A percentile compares a stretch with the other conserved stretches of the same genome.
Conservation (phyloP, 2,329 filamentous ascomycete genomes). For the Tolypocladium ophioglossoides region DNA sequence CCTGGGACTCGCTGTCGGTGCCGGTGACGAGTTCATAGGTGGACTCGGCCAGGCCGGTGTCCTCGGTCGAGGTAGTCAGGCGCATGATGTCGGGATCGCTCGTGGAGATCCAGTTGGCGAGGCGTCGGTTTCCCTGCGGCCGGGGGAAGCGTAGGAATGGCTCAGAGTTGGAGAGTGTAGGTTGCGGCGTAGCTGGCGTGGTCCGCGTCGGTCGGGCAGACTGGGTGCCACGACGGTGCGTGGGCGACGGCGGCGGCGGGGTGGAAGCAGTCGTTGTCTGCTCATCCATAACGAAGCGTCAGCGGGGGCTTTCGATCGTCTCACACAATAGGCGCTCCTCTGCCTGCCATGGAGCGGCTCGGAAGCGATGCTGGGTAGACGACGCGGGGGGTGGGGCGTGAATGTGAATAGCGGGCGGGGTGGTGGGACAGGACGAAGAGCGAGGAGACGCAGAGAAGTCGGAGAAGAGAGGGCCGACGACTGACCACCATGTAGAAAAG, state of each 20-base stretch:
- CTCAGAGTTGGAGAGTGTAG: slow-evolving; percentile 28
- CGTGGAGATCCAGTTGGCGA: slow-evolving; percentile 49
- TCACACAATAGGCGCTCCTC: slow-evolving; percentile 11
- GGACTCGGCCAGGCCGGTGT: slow-evolving; percentile 43
- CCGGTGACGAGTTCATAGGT: slow-evolving; percentile 45
- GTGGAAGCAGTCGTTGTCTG: slow-evolving; percentile 21
- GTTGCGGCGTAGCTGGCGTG: slow-evolving; percentile 7
- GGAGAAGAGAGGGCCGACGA: slow-evolving; percentile 1
- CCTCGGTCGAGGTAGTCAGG: slow-evolving; percentile 30
- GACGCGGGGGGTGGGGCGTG: background rate
- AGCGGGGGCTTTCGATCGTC: slow-evolving; percentile 12
- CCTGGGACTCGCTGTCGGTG: slow-evolving; percentile 43
- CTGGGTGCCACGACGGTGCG: slow-evolving; percentile 17
- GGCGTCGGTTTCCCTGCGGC: slow-evolving; percentile 42
- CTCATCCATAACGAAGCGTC: slow-evolving; percentile 42
- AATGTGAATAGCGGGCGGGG: background rate
- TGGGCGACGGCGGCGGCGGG: slow-evolving; percentile 15
- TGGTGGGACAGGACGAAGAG: slow-evolving; percentile 4
- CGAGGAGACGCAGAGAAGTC: background rate
- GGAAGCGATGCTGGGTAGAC: background rate
- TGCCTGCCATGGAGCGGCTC: slow-evolving; percentile 1
- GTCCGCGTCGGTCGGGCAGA: slow-evolving; percentile 12
- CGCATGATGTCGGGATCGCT: slow-evolving; percentile 49
- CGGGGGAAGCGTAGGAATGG: slow-evolving; percentile 45
- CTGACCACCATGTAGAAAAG: slow-evolving; percentile 11